Evolutionary conservation across 805 yeast genomes (phyloP), one percentile per base, ranked within the genome.

Genomic region (Candida ortonii): DNA sequence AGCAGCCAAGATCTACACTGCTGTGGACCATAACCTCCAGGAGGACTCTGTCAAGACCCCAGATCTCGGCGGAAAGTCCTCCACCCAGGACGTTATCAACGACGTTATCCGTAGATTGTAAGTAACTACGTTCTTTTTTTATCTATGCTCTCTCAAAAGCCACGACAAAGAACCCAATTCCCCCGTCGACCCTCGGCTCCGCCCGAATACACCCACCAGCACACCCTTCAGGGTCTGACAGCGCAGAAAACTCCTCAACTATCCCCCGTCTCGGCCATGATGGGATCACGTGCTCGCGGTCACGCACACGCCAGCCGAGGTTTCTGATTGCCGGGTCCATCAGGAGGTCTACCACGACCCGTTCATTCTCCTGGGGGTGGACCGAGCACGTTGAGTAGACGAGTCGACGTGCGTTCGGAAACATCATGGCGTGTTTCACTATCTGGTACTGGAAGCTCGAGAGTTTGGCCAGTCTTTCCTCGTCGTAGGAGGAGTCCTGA

Each of bases 161-260:
- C 1, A 89, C 97, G 0, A 97, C 97, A 61, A 93, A 93, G 56
- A 93, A 93, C 0, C 99, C 99, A 50, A 93, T 93, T n/a, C 98
- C 98, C 19, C 97, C 98, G 57, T 93, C 98, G 27, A 73, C 82
- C 42, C 77, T 80, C 1, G 97, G 96, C 26, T 79, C 62, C 0
- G 89, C 83, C 46, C 99, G 69, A 0, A 93, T 78, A 62, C 97
- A 89, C 0, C 93, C 90, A 1, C 80, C 87, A 1, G 96, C 95
- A 30, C 86, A 53, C 23, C 62, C 67, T 22, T 68, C 67, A 14
- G 80, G 73, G 18, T 65, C 56, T 8, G 55, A 61, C 41, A 65
- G 59, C 15, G 68, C 67, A 7, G 71, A 70, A 46, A 89, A 88
- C 52, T 84, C 95, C 39, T 74, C 74, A 6, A 59, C 67, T 54